Evolutionary conservation across 2,329 filamentous ascomycete species (phyloP).

Genomic region (Botryotinia narcissicola): DNA sequence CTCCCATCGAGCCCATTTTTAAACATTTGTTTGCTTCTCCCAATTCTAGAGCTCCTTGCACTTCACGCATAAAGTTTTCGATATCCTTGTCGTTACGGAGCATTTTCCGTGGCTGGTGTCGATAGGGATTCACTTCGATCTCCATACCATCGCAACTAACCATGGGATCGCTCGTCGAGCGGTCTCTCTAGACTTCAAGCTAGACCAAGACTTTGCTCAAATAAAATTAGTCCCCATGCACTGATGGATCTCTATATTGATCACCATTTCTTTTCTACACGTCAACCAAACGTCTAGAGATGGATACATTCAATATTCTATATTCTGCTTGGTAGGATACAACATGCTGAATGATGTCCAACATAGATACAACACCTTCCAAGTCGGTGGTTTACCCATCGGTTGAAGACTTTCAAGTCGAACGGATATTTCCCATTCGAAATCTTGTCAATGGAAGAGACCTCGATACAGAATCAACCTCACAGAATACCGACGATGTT

Average conservation of each 20-base stretch:
- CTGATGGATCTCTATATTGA: not conserved
- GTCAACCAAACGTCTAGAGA: not conserved
- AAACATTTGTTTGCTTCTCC: not conserved
- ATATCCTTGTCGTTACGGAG: conserved; percentile 1
- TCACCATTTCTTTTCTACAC: not conserved
- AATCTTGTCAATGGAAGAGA: conserved; percentile 24
- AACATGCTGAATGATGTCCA: conserved; percentile 20
- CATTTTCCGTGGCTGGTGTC: not conserved
- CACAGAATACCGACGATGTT: not conserved
- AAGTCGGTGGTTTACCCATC: conserved; percentile 27
- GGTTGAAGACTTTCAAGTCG: conserved; percentile 26
- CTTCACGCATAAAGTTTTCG: not conserved
- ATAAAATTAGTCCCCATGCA: not conserved
- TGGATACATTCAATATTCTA: not conserved
- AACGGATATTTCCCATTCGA: conserved; percentile 33
- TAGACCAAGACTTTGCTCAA: not conserved
- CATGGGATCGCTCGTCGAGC: conserved; percentile 4
- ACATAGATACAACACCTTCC: conserved; percentile 15
- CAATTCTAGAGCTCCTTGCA: not conserved
- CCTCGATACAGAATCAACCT: not conserved
- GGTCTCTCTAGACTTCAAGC: not conserved
- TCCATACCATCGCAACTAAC: not conserved
- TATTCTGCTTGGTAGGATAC: not conserved
- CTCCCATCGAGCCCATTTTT: not conserved
- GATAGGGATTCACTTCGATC: conserved; percentile 10